phyloP scores from a whole-genome alignment of 352 stramenopile species.

The Halophytophthora polymorphica region DNA sequence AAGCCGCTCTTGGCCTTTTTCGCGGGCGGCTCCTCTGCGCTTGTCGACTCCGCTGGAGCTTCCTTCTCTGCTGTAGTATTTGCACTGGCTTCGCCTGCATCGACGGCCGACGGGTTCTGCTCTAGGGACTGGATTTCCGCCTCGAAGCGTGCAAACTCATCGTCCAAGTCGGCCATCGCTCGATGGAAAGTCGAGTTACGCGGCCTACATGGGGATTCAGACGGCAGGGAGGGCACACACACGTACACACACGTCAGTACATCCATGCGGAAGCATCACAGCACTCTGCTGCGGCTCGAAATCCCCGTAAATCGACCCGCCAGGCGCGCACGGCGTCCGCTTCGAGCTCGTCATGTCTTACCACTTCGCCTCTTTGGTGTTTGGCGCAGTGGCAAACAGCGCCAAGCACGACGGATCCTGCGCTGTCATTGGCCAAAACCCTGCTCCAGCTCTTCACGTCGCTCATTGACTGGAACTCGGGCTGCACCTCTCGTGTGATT shows the following conservation, averaged over 20 bases:
- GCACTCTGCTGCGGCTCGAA: too few species aligned
- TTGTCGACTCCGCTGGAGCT: not conserved
- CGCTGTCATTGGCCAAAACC: conserved; percentile 18
- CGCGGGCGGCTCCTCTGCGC: conserved; percentile 4
- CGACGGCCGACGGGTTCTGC: conserved; percentile 17
- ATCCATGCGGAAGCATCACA: not conserved
- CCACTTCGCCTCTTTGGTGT: too few species aligned
- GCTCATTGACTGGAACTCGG: not conserved
- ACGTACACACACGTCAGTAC: not conserved
- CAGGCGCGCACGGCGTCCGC: not conserved
- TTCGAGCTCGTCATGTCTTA: too few species aligned
- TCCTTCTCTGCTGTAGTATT: conserved; percentile 20
- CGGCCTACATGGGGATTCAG: not conserved
- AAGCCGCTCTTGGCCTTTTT: conserved; percentile 30
- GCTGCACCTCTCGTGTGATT: not conserved
- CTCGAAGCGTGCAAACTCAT: conserved; percentile 82
- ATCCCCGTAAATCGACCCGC: not conserved
- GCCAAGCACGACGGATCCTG: too few species aligned
- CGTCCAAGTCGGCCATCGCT: conserved; percentile 65
- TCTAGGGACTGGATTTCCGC: conserved; percentile 80
- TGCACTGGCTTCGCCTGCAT: not conserved
- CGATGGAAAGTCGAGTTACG: not conserved
- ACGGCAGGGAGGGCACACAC: not conserved
- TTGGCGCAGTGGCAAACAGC: too few species aligned
- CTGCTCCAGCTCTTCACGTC: not conserved